These are phyloP conservation scores for Datura wrightii DNA, from an alignment of 257 asterid genomes.

Conservation along the genomic window DNA sequence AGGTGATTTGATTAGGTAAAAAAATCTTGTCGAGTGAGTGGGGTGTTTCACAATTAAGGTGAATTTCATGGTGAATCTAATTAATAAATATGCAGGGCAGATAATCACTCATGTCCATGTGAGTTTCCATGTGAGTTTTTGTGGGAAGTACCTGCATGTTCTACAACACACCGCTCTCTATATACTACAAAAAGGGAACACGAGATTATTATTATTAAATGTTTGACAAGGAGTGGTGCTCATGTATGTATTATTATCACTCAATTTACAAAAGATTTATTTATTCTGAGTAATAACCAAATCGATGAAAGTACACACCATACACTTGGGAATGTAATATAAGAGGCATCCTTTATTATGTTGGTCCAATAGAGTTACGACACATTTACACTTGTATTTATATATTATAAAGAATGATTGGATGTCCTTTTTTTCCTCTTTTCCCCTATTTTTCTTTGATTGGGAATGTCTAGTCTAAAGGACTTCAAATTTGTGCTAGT, in stretches of 20 bases:
- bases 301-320: constrained; percentile 4
- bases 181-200: not conserved
- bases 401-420: too few species aligned
- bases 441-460: not conserved
- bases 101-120: not conserved
- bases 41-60: too few species aligned
- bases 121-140: not conserved
- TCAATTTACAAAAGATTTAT: constrained; percentile 28
- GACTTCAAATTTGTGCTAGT: constrained; percentile 35
- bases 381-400: constrained; percentile 24
- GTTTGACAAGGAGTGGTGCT: constrained; percentile 38
- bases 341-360: constrained; percentile 15
- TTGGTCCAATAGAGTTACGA: constrained; percentile 34
- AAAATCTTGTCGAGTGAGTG: too few species aligned
- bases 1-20: too few species aligned
- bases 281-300: not conserved
- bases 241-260: constrained; percentile 36
- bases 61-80: too few species aligned
- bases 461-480: not conserved
- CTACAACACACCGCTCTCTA: not conserved
- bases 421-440: not conserved
- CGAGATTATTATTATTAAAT: constrained; percentile 6
- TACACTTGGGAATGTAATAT: not conserved
- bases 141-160: not conserved
- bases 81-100: not conserved